Conservation (phyloP, 2,329 filamentous ascomycete genomes). For the Cladosporium sp. region DNA sequence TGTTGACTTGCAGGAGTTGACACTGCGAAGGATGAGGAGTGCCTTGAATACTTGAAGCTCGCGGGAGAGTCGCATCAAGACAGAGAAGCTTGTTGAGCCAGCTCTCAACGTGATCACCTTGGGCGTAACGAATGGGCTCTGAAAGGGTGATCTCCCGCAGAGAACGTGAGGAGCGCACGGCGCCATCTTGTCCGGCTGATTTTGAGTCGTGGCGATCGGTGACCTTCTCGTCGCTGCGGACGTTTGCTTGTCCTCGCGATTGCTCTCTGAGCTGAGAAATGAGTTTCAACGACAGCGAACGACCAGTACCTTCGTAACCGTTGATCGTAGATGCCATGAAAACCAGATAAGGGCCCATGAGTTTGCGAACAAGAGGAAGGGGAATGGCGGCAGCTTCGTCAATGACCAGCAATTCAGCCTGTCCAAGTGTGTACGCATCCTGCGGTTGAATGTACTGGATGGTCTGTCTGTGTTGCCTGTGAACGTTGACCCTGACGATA, state of each 20-base stretch:
- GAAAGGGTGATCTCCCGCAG: constrained; percentile 87
- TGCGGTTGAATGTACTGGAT: constrained; percentile 98
- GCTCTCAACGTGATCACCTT: constrained; percentile 86
- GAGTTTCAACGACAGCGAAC: constrained; percentile 89
- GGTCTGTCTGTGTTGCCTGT: constrained; percentile 90
- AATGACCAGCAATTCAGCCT: constrained; percentile 92
- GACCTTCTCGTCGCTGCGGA: constrained; percentile 56
- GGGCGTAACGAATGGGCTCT: constrained; percentile 90
- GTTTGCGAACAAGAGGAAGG: constrained; percentile 81
- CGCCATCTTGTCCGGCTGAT: constrained; percentile 57
- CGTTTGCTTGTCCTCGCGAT: constrained; percentile 61
- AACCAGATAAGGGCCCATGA: constrained; percentile 94
- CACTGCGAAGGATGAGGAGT: constrained; percentile 89
- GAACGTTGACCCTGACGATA: constrained; percentile 93
- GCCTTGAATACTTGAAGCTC: constrained; percentile 68
- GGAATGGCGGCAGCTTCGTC: constrained; percentile 97
- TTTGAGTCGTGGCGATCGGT: constrained; percentile 75
- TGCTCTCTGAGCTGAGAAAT: constrained; percentile 97
- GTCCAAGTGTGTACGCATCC: constrained; percentile 88
- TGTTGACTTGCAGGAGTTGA: constrained; percentile 88
- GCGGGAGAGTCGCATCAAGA: constrained; percentile 84
- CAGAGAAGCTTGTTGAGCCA: constrained; percentile 95
- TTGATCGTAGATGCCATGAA: constrained; percentile 99
- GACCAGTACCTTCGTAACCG: constrained; percentile 93
- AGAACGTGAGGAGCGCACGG: constrained; percentile 63